These are phyloP conservation scores for Blastomyces parvus DNA, from an alignment of 2,329 filamentous ascomycete genomes.

Conservation along the genomic window DNA sequence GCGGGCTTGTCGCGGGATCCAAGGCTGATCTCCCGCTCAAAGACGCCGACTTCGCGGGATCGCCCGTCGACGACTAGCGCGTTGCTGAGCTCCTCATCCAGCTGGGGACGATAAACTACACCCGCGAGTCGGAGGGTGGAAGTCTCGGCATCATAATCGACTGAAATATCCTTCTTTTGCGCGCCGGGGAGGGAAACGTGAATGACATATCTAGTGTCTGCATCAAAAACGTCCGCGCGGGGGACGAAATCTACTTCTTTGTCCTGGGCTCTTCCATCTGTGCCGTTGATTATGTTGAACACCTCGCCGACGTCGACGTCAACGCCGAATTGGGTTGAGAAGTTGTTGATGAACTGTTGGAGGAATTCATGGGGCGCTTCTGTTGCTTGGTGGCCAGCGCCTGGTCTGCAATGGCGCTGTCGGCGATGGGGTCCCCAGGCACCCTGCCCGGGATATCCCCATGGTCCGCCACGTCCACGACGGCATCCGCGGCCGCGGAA, in stretches of 20 bases:
- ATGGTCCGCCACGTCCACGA: conserved; percentile 3
- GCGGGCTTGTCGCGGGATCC: conserved; percentile 44
- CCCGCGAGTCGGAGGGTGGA: conserved; percentile 58
- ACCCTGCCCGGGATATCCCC: neutral
- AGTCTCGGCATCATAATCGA: conserved; percentile 65
- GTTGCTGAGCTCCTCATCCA: conserved; percentile 58
- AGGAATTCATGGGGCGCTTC: neutral
- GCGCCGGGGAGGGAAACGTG: conserved; percentile 68
- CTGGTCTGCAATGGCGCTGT: neutral
- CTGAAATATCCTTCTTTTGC: conserved; percentile 65
- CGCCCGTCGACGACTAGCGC: conserved; percentile 58
- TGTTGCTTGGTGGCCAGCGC: neutral
- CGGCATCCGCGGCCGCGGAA: conserved; percentile 5
- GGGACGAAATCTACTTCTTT: conserved; percentile 31
- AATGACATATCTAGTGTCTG: conserved; percentile 54
- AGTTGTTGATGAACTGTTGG: conserved; percentile 7
- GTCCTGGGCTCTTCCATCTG: conserved; percentile 6
- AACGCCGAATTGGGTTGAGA: conserved; percentile 25
- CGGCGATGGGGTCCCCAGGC: neutral
- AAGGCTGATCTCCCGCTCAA: conserved; percentile 60
- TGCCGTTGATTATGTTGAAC: conserved; percentile 13
- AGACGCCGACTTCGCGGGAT: conserved; percentile 64
- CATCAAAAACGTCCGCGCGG: conserved; percentile 59
- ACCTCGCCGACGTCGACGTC: conserved; percentile 20
- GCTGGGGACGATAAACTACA: conserved; percentile 61